Evolutionary conservation across 2,329 filamentous ascomycete genomes (phyloP).

Genomic region (Stachybotrys chlorohalonatus): DNA sequence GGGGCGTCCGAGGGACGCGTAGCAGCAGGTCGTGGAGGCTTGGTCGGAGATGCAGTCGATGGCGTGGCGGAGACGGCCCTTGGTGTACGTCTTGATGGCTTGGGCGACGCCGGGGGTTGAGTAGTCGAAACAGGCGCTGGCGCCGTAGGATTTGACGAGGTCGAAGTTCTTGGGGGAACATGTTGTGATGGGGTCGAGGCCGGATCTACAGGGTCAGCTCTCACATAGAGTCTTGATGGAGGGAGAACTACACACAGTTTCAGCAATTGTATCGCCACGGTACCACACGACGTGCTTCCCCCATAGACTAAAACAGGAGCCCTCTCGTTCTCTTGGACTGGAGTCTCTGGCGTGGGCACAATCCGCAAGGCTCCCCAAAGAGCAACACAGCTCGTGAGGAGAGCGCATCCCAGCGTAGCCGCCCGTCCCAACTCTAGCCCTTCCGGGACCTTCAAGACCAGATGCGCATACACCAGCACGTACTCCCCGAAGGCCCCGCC

Average conservation of each 20-base stretch:
- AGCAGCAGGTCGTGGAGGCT: slow-evolving; percentile 23
- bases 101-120: slow-evolving; percentile 8
- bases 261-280: neutral
- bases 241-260: neutral
- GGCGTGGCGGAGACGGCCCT: slow-evolving; percentile 15
- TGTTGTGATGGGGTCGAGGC: slow-evolving; percentile 1
- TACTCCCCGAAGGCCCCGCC: neutral
- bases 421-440: neutral
- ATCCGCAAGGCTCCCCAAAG: neutral
- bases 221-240: neutral
- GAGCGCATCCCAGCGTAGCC: neutral
- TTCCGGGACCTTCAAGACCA: neutral
- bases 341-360: neutral
- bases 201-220: neutral
- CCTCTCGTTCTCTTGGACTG: neutral
- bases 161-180: slow-evolving; percentile 22
- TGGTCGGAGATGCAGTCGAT: slow-evolving; percentile 24
- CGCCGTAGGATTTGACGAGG: slow-evolving; percentile 29
- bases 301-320: neutral
- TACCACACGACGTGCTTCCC: neutral
- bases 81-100: slow-evolving; percentile 12
- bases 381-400: neutral
- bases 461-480: neutral
- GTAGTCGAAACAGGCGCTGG: slow-evolving; percentile 34
- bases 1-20: slow-evolving; percentile 21